Conservation (phyloP, 2,329 filamentous ascomycete genomes). For the Dactylellina cionopaga region DNA sequence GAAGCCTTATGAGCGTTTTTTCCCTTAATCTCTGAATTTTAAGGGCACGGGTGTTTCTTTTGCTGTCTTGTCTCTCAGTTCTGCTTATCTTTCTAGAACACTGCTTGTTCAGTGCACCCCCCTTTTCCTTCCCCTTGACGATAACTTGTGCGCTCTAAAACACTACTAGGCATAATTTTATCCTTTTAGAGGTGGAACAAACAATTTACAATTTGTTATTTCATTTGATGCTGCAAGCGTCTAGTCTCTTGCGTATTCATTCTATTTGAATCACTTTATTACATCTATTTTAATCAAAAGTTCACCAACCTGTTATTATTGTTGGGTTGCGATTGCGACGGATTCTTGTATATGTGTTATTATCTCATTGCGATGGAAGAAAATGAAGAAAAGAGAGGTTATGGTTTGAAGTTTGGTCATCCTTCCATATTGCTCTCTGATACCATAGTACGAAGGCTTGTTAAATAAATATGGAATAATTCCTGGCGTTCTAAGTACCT, state of each 20-base stretch:
- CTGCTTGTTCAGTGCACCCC: constrained; percentile 1
- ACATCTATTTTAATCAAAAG: not conserved
- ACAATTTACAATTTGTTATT: not conserved
- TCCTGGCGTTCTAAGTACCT: too few species aligned
- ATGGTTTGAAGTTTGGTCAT: too few species aligned
- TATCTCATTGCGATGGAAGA: not conserved
- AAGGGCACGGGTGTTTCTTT: constrained; percentile 1
- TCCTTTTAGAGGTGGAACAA: constrained; percentile 9
- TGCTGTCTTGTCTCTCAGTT: not conserved
- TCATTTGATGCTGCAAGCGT: constrained; percentile 3
- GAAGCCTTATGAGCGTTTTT: not conserved
- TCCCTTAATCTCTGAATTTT: constrained; percentile 3
- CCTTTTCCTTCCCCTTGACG: constrained; percentile 2
- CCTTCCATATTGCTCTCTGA: too few species aligned
- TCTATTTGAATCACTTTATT: not conserved
- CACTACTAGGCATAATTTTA: constrained; percentile 13
- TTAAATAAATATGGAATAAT: too few species aligned
- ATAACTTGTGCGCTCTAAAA: too few species aligned
- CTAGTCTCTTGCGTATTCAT: constrained; percentile 4
- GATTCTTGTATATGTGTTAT: too few species aligned
- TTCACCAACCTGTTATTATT: too few species aligned
- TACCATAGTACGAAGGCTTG: too few species aligned
- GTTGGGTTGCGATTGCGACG: too few species aligned
- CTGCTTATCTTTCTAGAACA: constrained; percentile 1
- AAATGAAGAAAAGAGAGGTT: too few species aligned